Evolutionary conservation across 257 asterid genomes (phyloP), one percentile per base, ranked within the genome.

Genomic region (Capsicum chinense): DNA sequence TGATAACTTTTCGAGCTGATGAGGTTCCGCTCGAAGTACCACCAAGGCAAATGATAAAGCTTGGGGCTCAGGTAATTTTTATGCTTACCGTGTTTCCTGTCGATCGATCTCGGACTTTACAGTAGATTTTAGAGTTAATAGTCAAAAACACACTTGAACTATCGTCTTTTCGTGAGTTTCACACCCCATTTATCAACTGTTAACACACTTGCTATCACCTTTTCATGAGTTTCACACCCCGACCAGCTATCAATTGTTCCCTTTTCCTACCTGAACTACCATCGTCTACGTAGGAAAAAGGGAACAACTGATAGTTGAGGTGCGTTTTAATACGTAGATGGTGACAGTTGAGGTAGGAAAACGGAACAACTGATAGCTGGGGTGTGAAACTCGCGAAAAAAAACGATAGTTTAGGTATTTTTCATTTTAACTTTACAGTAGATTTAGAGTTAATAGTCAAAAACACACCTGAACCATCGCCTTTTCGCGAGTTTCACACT

Each of bases 1-100:
- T 95, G 60, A 88, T 85, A 85, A 85, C 83, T 79, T 86, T 95
- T 12, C 92, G 84, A 4, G 97, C 94, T 35, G 92, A 92, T 81
- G 91, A 88, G 84, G 92, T 94, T 67, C 98, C 97, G 11, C 50
- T 95, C 71, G 95, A 92, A 87, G 88, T 93, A 83, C 99, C 99
- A 66, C 97, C 98, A 9, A 85, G 64, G 90, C 84, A 84, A 80
- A 84, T 92, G 35, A 86, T 89, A 8, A 83, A 88, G 80, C 85
- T 88, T 52, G 99, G 98, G 0, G 94, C 97, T 4, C 89, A 91
- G 95, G 99, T 94, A 6, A 89, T 52, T 68, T 37, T 59, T 76
- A 9, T 17, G 14, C 17, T 50, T 67, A 7, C 21, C 56, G 15
- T 19, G 9, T 42, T 64, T 74, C 66, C 37, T 47, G 79, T 42